These are phyloP conservation scores for Limtongozyma cylindracea DNA, from an alignment of 805 yeast genomes.

Conservation along the genomic window DNA sequence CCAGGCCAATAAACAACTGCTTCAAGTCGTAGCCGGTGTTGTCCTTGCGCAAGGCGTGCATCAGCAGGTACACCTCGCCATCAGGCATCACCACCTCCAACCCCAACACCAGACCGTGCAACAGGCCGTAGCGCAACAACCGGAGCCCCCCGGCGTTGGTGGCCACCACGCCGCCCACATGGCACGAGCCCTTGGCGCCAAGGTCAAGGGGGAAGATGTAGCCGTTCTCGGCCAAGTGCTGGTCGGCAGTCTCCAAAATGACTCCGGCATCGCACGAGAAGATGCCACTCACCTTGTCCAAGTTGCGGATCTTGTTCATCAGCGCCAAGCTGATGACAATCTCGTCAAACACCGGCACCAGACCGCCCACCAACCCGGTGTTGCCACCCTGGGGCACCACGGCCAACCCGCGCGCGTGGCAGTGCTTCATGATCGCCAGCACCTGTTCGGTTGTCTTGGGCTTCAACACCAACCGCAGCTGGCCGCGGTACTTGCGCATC, in stretches of 20 bases:
- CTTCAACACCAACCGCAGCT: slow-evolving; percentile 52
- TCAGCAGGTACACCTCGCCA: slow-evolving; percentile 58
- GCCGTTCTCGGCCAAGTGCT: slow-evolving; percentile 51
- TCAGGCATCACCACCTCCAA: slow-evolving; percentile 82
- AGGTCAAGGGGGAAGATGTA: slow-evolving; percentile 81
- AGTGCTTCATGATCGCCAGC: slow-evolving; percentile 48
- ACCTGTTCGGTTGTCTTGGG: slow-evolving; percentile 69
- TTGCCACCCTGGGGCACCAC: slow-evolving; percentile 96
- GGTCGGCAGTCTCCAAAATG: slow-evolving; percentile 67
- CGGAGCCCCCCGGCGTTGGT: slow-evolving; percentile 94
- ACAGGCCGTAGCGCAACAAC: slow-evolving; percentile 66
- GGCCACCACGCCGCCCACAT: slow-evolving; percentile 85
- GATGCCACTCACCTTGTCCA: slow-evolving; percentile 65
- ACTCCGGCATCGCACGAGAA: slow-evolving; percentile 81
- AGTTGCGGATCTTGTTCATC: slow-evolving; percentile 57
- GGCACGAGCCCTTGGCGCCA: slow-evolving; percentile 95
- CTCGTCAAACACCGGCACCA: slow-evolving; percentile 82
- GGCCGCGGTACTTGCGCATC: slow-evolving; percentile 89
- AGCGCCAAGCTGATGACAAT: slow-evolving; percentile 44
- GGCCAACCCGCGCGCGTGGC: slow-evolving; percentile 55
- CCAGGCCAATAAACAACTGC: slow-evolving; percentile 82
- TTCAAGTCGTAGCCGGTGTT: slow-evolving; percentile 89
- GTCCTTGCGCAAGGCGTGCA: slow-evolving; percentile 76
- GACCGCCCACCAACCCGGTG: slow-evolving; percentile 90
- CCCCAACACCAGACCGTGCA: slow-evolving; percentile 82